Evolutionary conservation across 306 rosid genomes (phyloP), one percentile per base, ranked within the genome.

Genomic region (Trifolium fragiferum): DNA sequence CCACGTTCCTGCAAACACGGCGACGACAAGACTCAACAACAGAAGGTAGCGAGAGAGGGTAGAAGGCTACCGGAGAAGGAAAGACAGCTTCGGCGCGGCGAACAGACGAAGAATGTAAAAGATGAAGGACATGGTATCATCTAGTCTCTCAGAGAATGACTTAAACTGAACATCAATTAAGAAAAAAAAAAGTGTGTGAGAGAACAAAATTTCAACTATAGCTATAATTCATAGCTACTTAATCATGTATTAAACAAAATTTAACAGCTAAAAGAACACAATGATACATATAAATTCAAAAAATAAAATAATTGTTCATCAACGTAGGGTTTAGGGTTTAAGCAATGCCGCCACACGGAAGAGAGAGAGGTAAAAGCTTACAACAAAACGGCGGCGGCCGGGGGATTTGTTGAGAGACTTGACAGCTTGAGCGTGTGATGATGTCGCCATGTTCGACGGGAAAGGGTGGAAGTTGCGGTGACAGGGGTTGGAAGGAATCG

Each of bases 341-440:
- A 70, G 83, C 81, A 61, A 47, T 60, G 33, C 27, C 18, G 38
- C 27, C 6, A 25, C 4, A 25, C 11, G 67, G 4, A 20, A n/a
- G 15, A 44, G 14, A 9, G 37, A 16, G 15, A 62, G 15, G 27
- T 9, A 8, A 41, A 66, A 54, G 38, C 94, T 78, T 77, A 93
- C 98, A 11, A 84, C 86, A 64, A 88, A 91, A 66, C 98, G 96
- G 20, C 87, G 89, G 74, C 90, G 86, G 8, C 98, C 94, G 1
- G 87, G 63, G 61, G 89, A 83, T 32, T 84, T 90, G 84, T 90
- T 93, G 78, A 91, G 98, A 47, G 96, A 90, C 87, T 93, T 93
- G 70, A 93, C 98, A 2, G 96, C 92, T 80, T 82, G 86, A 59
- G 92, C 89, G 15, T 91, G 86, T 20, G 90, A 84, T 11, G 85